Percentiles rank a stretch among this genome's conserved stretches.
Evolutionary conservation across 2,329 filamentous ascomycete species (phyloP).

Genomic region (Penicillium sp.): DNA sequence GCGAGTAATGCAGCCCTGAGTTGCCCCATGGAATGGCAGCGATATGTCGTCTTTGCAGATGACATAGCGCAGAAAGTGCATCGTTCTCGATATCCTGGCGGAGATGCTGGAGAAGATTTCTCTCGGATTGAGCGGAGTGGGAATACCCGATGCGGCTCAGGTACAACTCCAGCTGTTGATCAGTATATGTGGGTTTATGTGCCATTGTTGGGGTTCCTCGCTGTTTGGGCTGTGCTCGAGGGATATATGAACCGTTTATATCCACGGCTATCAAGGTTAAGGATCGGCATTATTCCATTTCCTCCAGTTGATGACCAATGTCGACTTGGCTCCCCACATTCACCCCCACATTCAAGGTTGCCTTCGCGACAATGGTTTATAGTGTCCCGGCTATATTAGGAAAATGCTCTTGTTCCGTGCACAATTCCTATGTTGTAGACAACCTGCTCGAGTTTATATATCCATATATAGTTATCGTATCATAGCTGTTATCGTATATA

Average conservation of each 20-base stretch:
- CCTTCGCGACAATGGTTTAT: not conserved
- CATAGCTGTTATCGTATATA: not conserved
- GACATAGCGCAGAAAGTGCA: slow-evolving; percentile 31
- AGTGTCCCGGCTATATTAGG: not conserved
- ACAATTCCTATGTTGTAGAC: not conserved
- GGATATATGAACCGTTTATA: not conserved
- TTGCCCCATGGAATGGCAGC: slow-evolving; percentile 57
- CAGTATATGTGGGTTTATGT: slow-evolving; percentile 31
- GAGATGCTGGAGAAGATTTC: slow-evolving; percentile 26
- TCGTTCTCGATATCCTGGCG: slow-evolving; percentile 29
- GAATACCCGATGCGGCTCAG: slow-evolving; percentile 33
- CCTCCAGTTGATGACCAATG: not conserved
- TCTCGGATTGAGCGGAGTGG: slow-evolving; percentile 10
- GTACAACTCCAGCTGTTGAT: slow-evolving; percentile 38
- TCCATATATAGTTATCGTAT: not conserved
- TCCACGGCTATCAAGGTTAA: not conserved
- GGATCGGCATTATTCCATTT: not conserved
- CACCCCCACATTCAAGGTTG: not conserved
- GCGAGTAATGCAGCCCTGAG: slow-evolving; percentile 54
- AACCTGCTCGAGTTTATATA: too few relatives aligned
- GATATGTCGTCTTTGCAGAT: slow-evolving; percentile 46
- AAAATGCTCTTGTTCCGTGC: not conserved
- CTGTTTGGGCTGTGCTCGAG: not conserved
- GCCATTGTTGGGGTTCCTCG: slow-evolving; percentile 6
- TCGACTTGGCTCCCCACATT: not conserved